Conservation (phyloP, 2,329 filamentous ascomycete species). For the Sclerotinia minor region DNA sequence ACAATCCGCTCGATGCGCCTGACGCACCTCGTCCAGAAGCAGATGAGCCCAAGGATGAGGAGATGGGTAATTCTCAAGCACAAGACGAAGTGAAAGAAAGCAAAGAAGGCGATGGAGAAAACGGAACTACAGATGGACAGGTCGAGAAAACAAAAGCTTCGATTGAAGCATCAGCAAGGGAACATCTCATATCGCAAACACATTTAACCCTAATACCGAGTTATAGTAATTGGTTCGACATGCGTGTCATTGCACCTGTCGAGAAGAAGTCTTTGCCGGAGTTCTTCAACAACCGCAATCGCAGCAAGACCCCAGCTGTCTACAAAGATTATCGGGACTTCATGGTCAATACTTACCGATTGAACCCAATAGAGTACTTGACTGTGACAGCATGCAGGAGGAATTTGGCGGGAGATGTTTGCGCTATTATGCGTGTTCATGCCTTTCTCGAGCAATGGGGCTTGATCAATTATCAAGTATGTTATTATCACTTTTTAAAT, state of each 20-base stretch:
- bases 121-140: conserved; percentile 52
- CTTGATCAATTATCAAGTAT: conserved; percentile 96
- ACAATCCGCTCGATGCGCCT: conserved; percentile 70
- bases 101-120: conserved; percentile 45
- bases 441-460: conserved; percentile 98
- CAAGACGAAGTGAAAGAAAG: conserved; percentile 54
- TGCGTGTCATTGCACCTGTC: conserved; percentile 86
- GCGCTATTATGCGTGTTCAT: conserved; percentile 98
- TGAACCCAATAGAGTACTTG: conserved; percentile 94
- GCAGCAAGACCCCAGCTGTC: conserved; percentile 94
- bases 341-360: conserved; percentile 98
- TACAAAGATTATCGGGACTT: conserved; percentile 99
- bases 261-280: conserved; percentile 95
- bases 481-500: conserved; percentile 26
- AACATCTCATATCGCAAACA: conserved; percentile 89
- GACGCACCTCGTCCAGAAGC: conserved; percentile 63
- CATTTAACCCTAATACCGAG: conserved; percentile 95
- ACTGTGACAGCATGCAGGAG: conserved; percentile 94
- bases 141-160: conserved; percentile 73
- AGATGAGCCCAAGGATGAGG: conserved; percentile 68
- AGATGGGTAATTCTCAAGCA: conserved; percentile 68
- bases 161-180: conserved; percentile 81
- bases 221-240: conserved; percentile 99
- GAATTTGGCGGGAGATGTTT: conserved; percentile 95
- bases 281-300: conserved; percentile 97